Conservation (phyloP, 495 filamentous ascomycete genomes). For the Neurospora sp. region DNA sequence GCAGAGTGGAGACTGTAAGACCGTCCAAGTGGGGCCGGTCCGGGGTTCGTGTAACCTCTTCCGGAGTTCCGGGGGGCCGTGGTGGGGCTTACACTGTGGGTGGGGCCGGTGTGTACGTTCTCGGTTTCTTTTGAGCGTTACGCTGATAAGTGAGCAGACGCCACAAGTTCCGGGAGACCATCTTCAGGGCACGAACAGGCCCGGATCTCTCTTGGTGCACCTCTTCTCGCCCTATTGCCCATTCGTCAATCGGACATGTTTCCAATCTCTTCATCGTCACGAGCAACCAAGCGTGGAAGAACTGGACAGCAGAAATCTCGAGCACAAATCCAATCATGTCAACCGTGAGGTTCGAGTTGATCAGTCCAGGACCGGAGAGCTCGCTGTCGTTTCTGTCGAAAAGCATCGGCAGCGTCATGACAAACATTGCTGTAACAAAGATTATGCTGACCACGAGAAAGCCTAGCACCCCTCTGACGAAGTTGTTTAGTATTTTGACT, state of each 20-base stretch:
- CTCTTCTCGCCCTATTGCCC: background rate
- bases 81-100: background rate
- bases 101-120: background rate
- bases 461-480: background rate
- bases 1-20: background rate
- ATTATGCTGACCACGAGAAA: background rate
- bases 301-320: background rate
- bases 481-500: background rate
- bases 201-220: background rate
- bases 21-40: background rate
- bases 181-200: background rate
- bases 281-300: background rate
- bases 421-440: background rate
- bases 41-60: background rate
- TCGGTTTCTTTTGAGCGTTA: too few species aligned
- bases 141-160: background rate
- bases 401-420: background rate
- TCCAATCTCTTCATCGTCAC: background rate
- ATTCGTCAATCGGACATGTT: background rate
- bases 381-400: background rate
- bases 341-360: background rate
- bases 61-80: background rate
- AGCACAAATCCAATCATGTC: background rate
- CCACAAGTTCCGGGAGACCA: background rate
- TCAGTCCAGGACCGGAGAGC: background rate